Conservation (phyloP, 2,329 filamentous ascomycete species). For the Verticillium longisporum region DNA sequence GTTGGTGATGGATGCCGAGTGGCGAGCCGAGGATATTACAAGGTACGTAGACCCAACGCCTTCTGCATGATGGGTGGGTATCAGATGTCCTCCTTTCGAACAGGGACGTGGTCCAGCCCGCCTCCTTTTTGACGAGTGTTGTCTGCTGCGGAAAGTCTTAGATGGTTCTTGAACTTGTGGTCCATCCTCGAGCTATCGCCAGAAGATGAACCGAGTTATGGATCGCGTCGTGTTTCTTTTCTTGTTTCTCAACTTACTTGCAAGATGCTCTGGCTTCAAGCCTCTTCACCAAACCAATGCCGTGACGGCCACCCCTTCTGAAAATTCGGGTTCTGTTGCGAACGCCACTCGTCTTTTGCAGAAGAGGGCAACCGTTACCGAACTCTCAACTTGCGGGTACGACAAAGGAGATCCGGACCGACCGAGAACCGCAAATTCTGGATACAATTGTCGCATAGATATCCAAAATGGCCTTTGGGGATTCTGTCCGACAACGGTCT, state of each 20-base stretch:
- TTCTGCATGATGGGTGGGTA: too few species aligned
- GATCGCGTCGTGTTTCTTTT: not conserved
- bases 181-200: too few species aligned
- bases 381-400: slow-evolving; percentile 20
- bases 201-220: not conserved
- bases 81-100: too few species aligned
- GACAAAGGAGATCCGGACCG: slow-evolving; percentile 20
- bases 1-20: too few species aligned
- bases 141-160: too few species aligned
- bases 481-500: slow-evolving; percentile 28
- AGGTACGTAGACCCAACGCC: too few species aligned
- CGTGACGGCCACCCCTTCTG: not conserved
- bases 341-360: not conserved
- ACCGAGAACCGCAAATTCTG: slow-evolving; percentile 22
- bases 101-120: too few species aligned
- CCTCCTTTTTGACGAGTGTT: too few species aligned
- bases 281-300: not conserved
- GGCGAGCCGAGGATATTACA: too few species aligned
- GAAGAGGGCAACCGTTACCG: slow-evolving; percentile 1
- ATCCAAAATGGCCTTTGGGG: slow-evolving; percentile 27
- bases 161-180: too few species aligned
- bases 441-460: slow-evolving; percentile 28
- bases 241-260: not conserved
- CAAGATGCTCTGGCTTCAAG: not conserved
- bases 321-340: not conserved